phyloP scores from a whole-genome alignment of 768 basidiomycete species.

The Clathrus columnatus region DNA sequence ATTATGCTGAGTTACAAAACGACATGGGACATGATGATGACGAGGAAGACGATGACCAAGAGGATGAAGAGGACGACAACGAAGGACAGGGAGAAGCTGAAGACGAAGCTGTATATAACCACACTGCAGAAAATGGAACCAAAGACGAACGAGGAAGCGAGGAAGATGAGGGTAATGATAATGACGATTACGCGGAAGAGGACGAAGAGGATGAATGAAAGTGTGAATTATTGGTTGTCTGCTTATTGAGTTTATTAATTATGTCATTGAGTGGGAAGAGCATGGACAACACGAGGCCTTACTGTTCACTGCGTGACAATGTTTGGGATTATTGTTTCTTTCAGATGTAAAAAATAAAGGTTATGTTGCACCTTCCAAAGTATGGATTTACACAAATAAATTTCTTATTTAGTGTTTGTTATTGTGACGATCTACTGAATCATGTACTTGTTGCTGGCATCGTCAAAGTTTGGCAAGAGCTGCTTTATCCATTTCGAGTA shows the following conservation, averaged over 20 bases:
- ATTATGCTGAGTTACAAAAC: background rate
- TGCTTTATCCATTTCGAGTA: slow-evolving; percentile 15
- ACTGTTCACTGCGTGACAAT: slow-evolving; percentile 14
- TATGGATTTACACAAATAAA: background rate
- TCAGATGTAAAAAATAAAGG: slow-evolving; percentile 15
- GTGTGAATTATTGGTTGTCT: slow-evolving; percentile 33
- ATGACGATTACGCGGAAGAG: background rate
- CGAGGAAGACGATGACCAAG: slow-evolving; percentile 19
- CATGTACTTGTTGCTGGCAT: background rate
- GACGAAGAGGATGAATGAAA: background rate
- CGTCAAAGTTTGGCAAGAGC: slow-evolving; percentile 27
- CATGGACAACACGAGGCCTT: background rate
- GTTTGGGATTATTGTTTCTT: slow-evolving; percentile 38
- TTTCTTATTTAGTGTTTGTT: background rate
- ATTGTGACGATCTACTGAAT: background rate
- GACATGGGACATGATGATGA: slow-evolving; percentile 13
- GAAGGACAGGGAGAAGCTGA: slow-evolving; percentile 25
- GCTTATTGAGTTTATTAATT: slow-evolving; percentile 41
- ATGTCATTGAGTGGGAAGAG: background rate
- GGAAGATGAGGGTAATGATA: background rate
- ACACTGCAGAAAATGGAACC: background rate
- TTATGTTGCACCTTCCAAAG: background rate
- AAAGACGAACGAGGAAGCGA: background rate
- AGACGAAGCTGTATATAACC: slow-evolving; percentile 12
- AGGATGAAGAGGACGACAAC: slow-evolving; percentile 27